Conservation (phyloP, 2,329 filamentous ascomycete genomes). For the Dendrostoma leiphaemia region DNA sequence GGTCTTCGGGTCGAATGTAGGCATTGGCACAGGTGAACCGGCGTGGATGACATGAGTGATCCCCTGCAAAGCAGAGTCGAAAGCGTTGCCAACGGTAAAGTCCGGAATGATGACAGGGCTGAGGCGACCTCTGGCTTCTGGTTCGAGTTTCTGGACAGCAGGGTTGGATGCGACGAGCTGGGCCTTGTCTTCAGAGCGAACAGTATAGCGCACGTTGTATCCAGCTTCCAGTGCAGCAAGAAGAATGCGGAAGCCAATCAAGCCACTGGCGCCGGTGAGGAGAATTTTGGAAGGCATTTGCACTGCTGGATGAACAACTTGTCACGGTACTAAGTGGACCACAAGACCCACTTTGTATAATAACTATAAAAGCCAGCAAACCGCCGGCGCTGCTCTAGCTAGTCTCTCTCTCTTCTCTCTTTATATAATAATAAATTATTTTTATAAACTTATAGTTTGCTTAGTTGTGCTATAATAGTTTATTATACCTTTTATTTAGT, state of each 20-base stretch:
- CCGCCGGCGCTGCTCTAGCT: too few relatives aligned
- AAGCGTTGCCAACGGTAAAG: conserved; percentile 23
- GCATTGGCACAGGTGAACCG: conserved; percentile 24
- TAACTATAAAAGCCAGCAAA: too few relatives aligned
- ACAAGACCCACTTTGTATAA: too few relatives aligned
- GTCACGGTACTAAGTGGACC: too few relatives aligned
- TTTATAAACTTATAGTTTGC: too few relatives aligned
- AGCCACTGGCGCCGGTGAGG: conserved; percentile 26
- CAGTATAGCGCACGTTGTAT: conserved; percentile 25
- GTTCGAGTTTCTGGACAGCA: conserved; percentile 17
- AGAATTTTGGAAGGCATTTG: too few relatives aligned
- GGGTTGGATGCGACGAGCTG: conserved; percentile 23
- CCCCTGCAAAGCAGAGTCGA: conserved; percentile 23
- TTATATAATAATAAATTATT: too few relatives aligned
- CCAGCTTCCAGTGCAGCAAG: conserved; percentile 24
- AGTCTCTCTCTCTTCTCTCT: too few relatives aligned
- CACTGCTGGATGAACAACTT: too few relatives aligned
- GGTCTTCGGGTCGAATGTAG: conserved; percentile 14
- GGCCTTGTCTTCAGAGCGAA: conserved; percentile 25
- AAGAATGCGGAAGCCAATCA: conserved; percentile 28
- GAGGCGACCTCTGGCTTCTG: conserved; percentile 19
- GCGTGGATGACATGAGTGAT: conserved; percentile 27
- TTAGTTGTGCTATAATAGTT: too few relatives aligned
- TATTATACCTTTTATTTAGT: too few relatives aligned
- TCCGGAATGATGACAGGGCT: conserved; percentile 24